Conservation (phyloP, 768 basidiomycete genomes). For the Cystobasidium ongulense region DNA sequence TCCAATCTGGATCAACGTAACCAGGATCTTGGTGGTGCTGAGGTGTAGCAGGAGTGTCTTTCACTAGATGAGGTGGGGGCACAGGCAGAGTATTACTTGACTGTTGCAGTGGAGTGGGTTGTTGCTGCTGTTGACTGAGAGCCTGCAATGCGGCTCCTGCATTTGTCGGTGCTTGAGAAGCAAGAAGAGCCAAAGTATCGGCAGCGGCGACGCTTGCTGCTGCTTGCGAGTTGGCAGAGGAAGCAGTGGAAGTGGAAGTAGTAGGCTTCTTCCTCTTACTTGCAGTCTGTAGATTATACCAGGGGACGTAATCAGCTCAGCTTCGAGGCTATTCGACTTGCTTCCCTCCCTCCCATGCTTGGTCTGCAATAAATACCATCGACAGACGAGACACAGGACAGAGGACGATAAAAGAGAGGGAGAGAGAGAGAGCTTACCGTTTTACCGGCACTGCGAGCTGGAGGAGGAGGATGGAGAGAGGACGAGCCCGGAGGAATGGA, state of each 20-base stretch:
- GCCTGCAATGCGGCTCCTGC: background rate
- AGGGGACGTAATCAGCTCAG: background rate
- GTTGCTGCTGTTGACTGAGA: conserved; percentile 6
- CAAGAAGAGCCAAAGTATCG: background rate
- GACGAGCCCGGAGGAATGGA: background rate
- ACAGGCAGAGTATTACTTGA: background rate
- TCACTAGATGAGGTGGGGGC: background rate
- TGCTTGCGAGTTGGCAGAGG: background rate
- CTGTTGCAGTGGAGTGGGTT: background rate
- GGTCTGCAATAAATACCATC: background rate
- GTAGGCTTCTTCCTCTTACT: background rate
- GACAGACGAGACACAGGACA: background rate
- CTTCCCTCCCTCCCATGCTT: background rate
- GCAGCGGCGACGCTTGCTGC: background rate
- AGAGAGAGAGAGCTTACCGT: background rate
- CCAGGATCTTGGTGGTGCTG: background rate
- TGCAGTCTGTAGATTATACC: background rate
- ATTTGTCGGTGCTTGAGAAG: background rate
- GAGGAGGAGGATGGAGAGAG: background rate
- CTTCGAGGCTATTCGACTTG: background rate
- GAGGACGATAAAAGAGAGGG: background rate
- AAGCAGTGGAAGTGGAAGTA: background rate
- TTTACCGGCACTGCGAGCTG: background rate
- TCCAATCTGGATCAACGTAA: conserved; percentile 19
- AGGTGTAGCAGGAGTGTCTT: background rate